phyloP scores from a whole-genome alignment of 768 basidiomycete species.

The Galerina sulciceps region DNA sequence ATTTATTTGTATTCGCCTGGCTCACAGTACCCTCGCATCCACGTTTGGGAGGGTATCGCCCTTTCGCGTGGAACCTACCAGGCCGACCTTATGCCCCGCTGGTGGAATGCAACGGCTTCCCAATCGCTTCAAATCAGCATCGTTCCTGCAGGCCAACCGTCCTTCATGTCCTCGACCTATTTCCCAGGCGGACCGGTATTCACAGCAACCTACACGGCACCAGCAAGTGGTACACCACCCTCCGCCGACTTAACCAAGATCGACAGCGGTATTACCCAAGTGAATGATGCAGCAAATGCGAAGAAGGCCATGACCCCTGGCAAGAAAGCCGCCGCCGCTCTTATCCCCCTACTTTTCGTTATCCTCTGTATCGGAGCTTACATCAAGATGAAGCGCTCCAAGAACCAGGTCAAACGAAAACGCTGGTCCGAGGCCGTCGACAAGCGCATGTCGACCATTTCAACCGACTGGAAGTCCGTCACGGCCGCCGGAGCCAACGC shows the following conservation, averaged over 20 bases:
- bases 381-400: conserved; percentile 56
- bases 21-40: conserved; percentile 44
- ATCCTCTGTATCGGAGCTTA: conserved; percentile 49
- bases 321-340: conserved; percentile 61
- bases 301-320: conserved; percentile 48
- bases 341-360: conserved; percentile 68
- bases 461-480: conserved; percentile 77
- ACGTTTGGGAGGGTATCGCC: conserved; percentile 60
- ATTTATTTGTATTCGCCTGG: conserved; percentile 69
- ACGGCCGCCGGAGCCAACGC: conserved; percentile 71
- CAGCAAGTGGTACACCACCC: conserved; percentile 38
- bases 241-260: conserved; percentile 44
- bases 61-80: conserved; percentile 52
- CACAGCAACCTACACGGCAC: conserved; percentile 59
- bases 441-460: conserved; percentile 84
- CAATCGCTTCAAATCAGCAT: conserved; percentile 63
- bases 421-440: conserved; percentile 72
- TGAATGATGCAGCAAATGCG: conserved; percentile 38
- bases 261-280: conserved; percentile 39
- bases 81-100: conserved; percentile 57
- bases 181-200: conserved; percentile 74
- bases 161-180: conserved; percentile 45
- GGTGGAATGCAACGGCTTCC: conserved; percentile 68
- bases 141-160: conserved; percentile 49
- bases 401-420: conserved; percentile 53